These are phyloP conservation scores for Thymus quinquecostatus DNA, from an alignment of 257 asterid species.

Conservation along the genomic window DNA sequence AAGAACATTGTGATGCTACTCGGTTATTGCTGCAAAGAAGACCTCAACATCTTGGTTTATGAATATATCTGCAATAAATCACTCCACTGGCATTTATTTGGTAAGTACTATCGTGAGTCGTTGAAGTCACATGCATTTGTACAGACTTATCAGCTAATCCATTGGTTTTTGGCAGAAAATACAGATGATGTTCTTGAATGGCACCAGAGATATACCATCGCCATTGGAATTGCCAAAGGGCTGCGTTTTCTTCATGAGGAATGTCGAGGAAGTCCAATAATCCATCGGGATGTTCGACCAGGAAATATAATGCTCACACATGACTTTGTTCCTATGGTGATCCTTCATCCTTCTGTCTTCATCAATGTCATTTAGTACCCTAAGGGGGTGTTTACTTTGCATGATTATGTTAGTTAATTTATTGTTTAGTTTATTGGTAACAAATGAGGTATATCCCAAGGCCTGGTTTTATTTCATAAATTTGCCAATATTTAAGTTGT, in stretches of 20 bases:
- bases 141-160: not conserved
- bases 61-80: conserved; percentile 83
- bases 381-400: not conserved
- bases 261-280: conserved; percentile 87
- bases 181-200: conserved; percentile 58
- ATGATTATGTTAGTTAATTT: no score
- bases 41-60: conserved; percentile 62
- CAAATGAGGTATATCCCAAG: no score
- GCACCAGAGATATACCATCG: conserved; percentile 74
- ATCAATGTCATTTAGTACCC: not conserved
- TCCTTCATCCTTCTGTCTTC: not conserved
- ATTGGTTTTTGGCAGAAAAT: conserved; percentile 46
- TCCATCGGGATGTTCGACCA: conserved; percentile 85
- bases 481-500: not conserved
- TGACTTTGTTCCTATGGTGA: conserved; percentile 81
- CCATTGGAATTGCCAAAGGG: conserved; percentile 79
- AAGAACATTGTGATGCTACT: conserved; percentile 83
- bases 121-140: not conserved
- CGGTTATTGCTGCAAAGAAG: conserved; percentile 82
- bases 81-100: conserved; percentile 80
- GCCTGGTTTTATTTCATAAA: no score
- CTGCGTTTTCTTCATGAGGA: conserved; percentile 81
- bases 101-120: conserved; percentile 37
- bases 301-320: conserved; percentile 80
- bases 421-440: no score